Percentiles rank a stretch among this genome's conserved stretches.
Evolutionary conservation across 2,329 filamentous ascomycete species (phyloP).

Genomic region (Aspergillus persii): DNA sequence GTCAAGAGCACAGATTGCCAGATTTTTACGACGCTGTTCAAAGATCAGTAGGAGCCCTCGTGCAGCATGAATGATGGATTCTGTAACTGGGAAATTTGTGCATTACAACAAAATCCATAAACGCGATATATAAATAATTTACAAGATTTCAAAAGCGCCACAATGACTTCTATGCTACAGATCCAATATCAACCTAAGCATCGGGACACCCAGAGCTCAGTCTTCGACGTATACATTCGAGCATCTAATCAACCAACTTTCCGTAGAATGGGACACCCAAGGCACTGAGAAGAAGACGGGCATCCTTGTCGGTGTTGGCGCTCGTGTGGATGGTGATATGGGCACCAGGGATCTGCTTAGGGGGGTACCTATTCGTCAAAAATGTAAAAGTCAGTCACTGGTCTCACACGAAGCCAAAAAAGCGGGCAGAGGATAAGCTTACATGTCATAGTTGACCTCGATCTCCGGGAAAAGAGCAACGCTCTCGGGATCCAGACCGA

Average conservation of each 20-base stretch:
- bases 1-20: too few species aligned
- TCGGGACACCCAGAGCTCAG: neutral
- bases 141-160: constrained; percentile 14
- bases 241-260: constrained; percentile 57
- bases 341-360: constrained; percentile 79
- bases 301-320: constrained; percentile 81
- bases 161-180: constrained; percentile 14
- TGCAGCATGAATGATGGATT: neutral
- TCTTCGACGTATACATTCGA: neutral
- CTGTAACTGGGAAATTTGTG: neutral
- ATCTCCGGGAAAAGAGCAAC: constrained; percentile 89
- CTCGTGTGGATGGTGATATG: constrained; percentile 81
- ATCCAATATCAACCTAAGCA: constrained; percentile 7
- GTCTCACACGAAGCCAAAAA: neutral
- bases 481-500: constrained; percentile 73
- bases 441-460: constrained; percentile 90
- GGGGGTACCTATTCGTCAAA: constrained; percentile 52
- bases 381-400: neutral
- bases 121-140: constrained; percentile 14
- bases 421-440: constrained; percentile 41
- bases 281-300: constrained; percentile 68
- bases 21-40: too few species aligned
- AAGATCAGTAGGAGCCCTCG: too few species aligned
- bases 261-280: constrained; percentile 81
- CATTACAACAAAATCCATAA: constrained; percentile 14